Base-by-base conservation (phyloP, 441 rosid genomes). In the Gossypium trilobum region DNA sequence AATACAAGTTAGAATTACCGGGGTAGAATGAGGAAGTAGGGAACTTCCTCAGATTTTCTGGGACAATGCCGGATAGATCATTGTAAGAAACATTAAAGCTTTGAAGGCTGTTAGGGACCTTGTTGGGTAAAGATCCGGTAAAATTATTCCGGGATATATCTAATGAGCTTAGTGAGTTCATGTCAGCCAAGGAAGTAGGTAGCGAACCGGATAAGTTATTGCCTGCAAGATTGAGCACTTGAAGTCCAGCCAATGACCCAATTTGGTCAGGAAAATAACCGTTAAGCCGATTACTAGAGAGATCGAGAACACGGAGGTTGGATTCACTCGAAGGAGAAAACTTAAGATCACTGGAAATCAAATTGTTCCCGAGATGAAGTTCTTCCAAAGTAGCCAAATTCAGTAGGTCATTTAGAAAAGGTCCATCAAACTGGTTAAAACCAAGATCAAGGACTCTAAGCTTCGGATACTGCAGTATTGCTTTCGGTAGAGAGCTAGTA, bases 11-110 rank as follows among this genome's bases (percentile, higher is more conserved):
- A 19, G 66, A 33, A 75, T 95, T 92, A 76, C 98, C 98, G 71
- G 98, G 98, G 72, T 70, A 85, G 81, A 92, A 95, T 11, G 96
- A 89, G 77, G 95, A 82, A 25, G 75, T 75, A 54, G 91, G 93
- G 75, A 91, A 92, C 80, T 75, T 85, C 80, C 89, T 87, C 78
- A 92, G 81, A 77, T 80, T 91, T 80, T 87, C 95, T 31, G 99
- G 98, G 74, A 92, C 97, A 76, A 75, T 82, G 7, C 99, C 99
- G 71, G 97, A 88, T 50, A 95, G 88, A 83, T 92, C 89, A 74
- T 95, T 95, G 75, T 87, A 76, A 6, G 99, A 89, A 67, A 83
- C 97, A 78, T 92, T 95, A 75, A 95, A 86, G 77, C 83, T 86
- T 72, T 73, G 75, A 52, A 95, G 89, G 73, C 79, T 77, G 48